phyloP scores from a whole-genome alignment of 2,329 filamentous ascomycete genomes.

The Colletotrichum musicola region DNA sequence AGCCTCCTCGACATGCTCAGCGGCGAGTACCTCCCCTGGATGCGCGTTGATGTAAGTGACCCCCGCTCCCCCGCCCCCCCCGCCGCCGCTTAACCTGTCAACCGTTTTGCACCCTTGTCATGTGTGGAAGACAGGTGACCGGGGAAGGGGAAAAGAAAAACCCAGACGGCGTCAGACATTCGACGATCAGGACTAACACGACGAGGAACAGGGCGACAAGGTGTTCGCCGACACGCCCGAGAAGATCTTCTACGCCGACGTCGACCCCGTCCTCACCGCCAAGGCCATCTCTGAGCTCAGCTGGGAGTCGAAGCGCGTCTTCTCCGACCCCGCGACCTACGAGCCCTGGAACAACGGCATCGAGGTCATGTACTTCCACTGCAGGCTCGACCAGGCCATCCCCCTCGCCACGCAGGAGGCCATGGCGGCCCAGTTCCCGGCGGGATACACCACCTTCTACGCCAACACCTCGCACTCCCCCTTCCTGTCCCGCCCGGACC shows the following conservation, averaged over 20 bases:
- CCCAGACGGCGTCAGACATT: not conserved
- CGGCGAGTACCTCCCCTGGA: conserved; percentile 44
- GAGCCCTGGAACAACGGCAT: conserved; percentile 47
- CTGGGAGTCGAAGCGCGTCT: conserved; percentile 35
- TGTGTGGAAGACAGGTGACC: not conserved
- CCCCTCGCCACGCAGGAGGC: conserved; percentile 40
- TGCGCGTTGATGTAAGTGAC: conserved; percentile 42
- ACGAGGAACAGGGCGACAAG: conserved; percentile 22
- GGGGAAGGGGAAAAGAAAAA: not conserved
- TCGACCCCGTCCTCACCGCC: conserved; percentile 35
- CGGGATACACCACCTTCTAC: conserved; percentile 27
- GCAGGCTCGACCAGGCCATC: conserved; percentile 43
- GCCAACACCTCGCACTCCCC: conserved; percentile 34
- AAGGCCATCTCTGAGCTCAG: conserved; percentile 36
- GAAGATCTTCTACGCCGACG: conserved; percentile 45
- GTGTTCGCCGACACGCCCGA: conserved; percentile 28
- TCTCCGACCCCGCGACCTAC: conserved; percentile 42
- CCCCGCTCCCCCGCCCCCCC: not conserved
- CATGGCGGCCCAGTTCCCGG: conserved; percentile 41
- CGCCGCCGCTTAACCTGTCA: conserved; percentile 21
- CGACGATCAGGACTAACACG: conserved; percentile 9
- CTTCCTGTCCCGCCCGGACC: conserved; percentile 33
- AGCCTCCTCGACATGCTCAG: conserved; percentile 44
- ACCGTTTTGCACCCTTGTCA: conserved; percentile 12
- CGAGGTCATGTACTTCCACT: conserved; percentile 44